Evolutionary conservation across 2,329 filamentous ascomycete species (phyloP).

Genomic region (Alternaria sp.): DNA sequence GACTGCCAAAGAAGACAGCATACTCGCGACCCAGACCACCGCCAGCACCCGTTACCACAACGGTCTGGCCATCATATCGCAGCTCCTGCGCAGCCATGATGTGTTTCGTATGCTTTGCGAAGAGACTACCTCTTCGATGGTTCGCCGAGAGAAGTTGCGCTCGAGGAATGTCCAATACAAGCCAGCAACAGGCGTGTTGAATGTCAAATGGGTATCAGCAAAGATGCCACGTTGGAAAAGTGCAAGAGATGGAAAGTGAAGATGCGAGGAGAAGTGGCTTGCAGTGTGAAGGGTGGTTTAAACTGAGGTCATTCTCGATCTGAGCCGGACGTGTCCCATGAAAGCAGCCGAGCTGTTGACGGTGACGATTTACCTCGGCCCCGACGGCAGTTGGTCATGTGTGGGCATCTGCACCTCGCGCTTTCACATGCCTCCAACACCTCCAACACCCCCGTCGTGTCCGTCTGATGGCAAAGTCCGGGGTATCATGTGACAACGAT

Average conservation of each 20-base stretch:
- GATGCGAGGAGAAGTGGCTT: conserved; percentile 14
- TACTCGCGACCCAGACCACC: conserved; percentile 84
- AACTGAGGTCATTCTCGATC: conserved; percentile 15
- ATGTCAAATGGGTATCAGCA: conserved; percentile 27
- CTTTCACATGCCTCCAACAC: conserved; percentile 18
- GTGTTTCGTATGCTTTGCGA: conserved; percentile 12
- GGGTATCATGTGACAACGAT: conserved; percentile 12
- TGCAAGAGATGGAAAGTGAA: conserved; percentile 3
- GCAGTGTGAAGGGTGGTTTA: conserved; percentile 8
- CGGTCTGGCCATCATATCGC: conserved; percentile 86
- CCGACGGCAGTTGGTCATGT: conserved; percentile 25
- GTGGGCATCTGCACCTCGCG: conserved; percentile 15
- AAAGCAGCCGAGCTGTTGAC: conserved; percentile 23
- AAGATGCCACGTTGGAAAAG: conserved; percentile 25
- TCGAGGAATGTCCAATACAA: conserved; percentile 14
- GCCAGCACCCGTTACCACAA: conserved; percentile 86
- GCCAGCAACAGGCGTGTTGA: conserved; percentile 7
- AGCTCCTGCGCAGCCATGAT: conserved; percentile 60
- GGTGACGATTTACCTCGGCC: conserved; percentile 25
- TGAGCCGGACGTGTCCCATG: conserved; percentile 21
- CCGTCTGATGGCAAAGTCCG: not conserved
- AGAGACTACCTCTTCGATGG: conserved; percentile 14
- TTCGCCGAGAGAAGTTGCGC: conserved; percentile 14
- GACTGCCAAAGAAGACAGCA: conserved; percentile 86
- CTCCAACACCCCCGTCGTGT: conserved; percentile 1